Conservation (phyloP, 345 rosid genomes). For the Theobroma cacao region DNA sequence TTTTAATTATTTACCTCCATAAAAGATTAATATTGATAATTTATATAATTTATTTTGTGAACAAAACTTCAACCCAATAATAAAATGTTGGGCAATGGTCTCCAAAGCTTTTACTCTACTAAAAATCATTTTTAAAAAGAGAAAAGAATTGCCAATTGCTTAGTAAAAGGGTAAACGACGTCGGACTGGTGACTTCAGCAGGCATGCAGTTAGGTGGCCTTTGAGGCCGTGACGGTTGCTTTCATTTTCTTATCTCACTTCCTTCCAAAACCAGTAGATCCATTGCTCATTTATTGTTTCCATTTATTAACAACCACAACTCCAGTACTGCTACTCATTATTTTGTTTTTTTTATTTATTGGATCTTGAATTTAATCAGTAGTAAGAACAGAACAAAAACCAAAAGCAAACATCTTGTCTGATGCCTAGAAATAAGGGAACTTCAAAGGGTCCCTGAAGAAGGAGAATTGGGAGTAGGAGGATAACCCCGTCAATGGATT, state of each 20-base stretch:
- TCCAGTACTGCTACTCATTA: neutral
- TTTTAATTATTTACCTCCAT: no score
- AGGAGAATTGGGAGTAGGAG: conserved; percentile 8
- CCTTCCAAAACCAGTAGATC: neutral
- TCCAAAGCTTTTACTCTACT: no score
- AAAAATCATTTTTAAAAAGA: no score
- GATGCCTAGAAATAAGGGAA: conserved; percentile 27
- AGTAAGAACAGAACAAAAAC: neutral
- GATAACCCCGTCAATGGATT: conserved; percentile 53
- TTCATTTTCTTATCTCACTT: neutral
- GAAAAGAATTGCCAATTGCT: no score
- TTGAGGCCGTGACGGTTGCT: neutral
- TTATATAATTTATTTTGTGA: no score
- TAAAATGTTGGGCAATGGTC: no score
- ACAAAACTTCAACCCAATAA: no score
- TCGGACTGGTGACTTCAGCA: neutral
- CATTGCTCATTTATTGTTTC: neutral
- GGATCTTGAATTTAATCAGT: neutral
- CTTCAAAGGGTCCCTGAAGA: conserved; percentile 5
- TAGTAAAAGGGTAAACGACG: neutral
- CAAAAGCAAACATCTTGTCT: conserved; percentile 5
- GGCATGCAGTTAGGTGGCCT: neutral
- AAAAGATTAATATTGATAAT: no score
- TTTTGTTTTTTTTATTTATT: neutral
- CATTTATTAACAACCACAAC: neutral